Conservation (phyloP, 257 asterid species). For the Ilex aquifolium region DNA sequence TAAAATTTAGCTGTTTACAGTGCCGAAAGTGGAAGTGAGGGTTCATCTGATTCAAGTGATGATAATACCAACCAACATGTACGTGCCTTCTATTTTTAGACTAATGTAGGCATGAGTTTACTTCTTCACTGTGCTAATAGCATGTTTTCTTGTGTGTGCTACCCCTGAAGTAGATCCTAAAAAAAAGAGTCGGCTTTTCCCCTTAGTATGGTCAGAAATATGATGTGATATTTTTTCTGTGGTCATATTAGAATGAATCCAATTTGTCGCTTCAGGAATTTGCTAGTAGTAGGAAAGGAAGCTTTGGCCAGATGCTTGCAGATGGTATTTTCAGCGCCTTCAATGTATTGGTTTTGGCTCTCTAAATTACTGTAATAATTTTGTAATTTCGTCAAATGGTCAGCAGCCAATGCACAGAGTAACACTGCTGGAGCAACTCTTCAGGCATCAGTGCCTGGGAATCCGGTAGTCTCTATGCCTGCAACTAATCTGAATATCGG, state of each 20-base stretch:
- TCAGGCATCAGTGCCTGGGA: slow-evolving; percentile 55
- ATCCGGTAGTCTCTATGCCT: slow-evolving; percentile 58
- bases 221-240: too few species aligned
- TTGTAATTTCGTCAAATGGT: slow-evolving; percentile 9
- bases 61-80: slow-evolving; percentile 64
- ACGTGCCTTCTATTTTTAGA: slow-evolving; percentile 5
- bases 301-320: slow-evolving; percentile 92
- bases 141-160: not conserved
- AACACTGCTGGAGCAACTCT: slow-evolving; percentile 34
- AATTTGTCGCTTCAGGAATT: slow-evolving; percentile 38
- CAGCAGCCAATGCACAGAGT: slow-evolving; percentile 77
- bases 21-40: slow-evolving; percentile 87
- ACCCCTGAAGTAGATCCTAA: not conserved
- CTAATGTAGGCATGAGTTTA: not conserved
- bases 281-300: slow-evolving; percentile 72
- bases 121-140: slow-evolving; percentile 1
- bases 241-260: not conserved
- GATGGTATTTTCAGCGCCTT: slow-evolving; percentile 49
- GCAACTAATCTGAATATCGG: slow-evolving; percentile 80
- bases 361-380: slow-evolving; percentile 5
- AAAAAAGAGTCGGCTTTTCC: not conserved
- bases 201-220: not conserved
- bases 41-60: slow-evolving; percentile 80
- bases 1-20: slow-evolving; percentile 40
- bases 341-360: slow-evolving; percentile 7